These are phyloP conservation scores for Crucihimalaya himalaica DNA, from an alignment of 345 rosid species.

Conservation along the genomic window DNA sequence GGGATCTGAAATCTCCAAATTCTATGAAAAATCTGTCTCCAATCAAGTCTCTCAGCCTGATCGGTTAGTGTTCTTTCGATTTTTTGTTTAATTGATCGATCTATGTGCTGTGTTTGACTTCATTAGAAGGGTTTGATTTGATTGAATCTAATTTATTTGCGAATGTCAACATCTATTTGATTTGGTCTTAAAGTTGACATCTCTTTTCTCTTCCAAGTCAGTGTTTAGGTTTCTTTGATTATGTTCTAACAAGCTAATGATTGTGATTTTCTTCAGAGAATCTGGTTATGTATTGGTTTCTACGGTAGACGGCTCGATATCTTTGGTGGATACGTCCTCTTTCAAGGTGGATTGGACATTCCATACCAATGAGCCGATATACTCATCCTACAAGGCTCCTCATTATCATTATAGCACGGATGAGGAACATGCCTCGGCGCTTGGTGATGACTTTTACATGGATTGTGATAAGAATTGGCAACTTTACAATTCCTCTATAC, in stretches of 20 bases:
- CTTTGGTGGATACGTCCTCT: slow-evolving; percentile 48
- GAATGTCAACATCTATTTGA: background rate
- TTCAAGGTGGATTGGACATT: slow-evolving; percentile 54
- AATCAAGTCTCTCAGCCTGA: slow-evolving; percentile 45
- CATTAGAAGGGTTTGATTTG: background rate
- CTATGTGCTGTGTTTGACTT: background rate
- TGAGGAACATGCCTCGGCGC: slow-evolving; percentile 42
- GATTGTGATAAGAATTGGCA: slow-evolving; percentile 68
- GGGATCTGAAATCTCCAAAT: slow-evolving; percentile 46
- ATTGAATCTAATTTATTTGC: background rate
- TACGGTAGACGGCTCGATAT: slow-evolving; percentile 57
- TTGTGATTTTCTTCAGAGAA: slow-evolving; percentile 40
- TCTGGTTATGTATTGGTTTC: slow-evolving; percentile 47
- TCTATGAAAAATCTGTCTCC: slow-evolving; percentile 43
- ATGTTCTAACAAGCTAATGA: background rate
- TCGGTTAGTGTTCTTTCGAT: slow-evolving; percentile 42
- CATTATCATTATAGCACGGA: slow-evolving; percentile 38
- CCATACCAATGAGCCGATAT: slow-evolving; percentile 53
- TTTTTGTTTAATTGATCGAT: background rate
- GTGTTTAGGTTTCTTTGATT: slow-evolving; percentile 4
- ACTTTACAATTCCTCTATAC: slow-evolving; percentile 49
- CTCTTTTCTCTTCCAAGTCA: background rate
- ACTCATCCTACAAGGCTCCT: slow-evolving; percentile 63
- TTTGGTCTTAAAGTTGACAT: slow-evolving; percentile 23
- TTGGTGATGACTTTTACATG: slow-evolving; percentile 51